A percentile compares a stretch with the other conserved stretches of the same genome.
phyloP scores from a whole-genome alignment of 2,329 filamentous ascomycete species.

The Stachybotrys chlorohalonatus region DNA sequence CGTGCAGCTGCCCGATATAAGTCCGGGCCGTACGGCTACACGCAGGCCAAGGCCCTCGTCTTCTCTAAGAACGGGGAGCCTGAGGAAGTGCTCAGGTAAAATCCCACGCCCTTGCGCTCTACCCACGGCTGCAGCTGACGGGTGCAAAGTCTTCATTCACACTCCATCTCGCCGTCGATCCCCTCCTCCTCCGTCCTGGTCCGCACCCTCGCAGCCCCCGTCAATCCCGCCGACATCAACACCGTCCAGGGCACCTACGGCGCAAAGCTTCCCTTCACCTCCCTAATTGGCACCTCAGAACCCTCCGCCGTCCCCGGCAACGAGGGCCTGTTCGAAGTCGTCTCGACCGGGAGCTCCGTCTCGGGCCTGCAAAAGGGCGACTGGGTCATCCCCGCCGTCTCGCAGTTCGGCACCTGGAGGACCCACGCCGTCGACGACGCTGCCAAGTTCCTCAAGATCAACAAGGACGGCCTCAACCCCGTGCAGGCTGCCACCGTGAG shows the following conservation, averaged over 20 bases:
- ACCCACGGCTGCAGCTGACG: too few species aligned
- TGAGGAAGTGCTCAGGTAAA: constrained; percentile 48
- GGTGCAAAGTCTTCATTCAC: constrained; percentile 50
- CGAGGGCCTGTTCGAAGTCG: constrained; percentile 89
- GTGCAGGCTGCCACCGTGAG: constrained; percentile 79
- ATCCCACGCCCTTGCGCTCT: constrained; percentile 20
- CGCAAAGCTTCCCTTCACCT: constrained; percentile 68
- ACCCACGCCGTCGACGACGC: constrained; percentile 70
- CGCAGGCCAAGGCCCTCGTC: constrained; percentile 73
- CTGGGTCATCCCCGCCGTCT: constrained; percentile 83
- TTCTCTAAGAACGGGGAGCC: constrained; percentile 70
- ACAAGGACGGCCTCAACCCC: constrained; percentile 61
- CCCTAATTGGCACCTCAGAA: constrained; percentile 63
- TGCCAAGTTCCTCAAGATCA: constrained; percentile 55
- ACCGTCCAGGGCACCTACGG: constrained; percentile 96
- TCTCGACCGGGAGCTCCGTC: constrained; percentile 53
- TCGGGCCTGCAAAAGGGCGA: constrained; percentile 60
- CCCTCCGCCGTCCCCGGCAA: constrained; percentile 79
- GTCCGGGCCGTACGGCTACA: constrained; percentile 67
- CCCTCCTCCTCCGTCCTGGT: constrained; percentile 60
- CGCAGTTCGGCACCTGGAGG: constrained; percentile 87
- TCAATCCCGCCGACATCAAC: constrained; percentile 98
- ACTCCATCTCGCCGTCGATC: constrained; percentile 69
- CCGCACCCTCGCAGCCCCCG: constrained; percentile 79
- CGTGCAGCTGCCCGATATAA: constrained; percentile 32